These are phyloP conservation scores for Lichenothelia convexa DNA, from an alignment of 495 filamentous ascomycete species.

Conservation along the genomic window DNA sequence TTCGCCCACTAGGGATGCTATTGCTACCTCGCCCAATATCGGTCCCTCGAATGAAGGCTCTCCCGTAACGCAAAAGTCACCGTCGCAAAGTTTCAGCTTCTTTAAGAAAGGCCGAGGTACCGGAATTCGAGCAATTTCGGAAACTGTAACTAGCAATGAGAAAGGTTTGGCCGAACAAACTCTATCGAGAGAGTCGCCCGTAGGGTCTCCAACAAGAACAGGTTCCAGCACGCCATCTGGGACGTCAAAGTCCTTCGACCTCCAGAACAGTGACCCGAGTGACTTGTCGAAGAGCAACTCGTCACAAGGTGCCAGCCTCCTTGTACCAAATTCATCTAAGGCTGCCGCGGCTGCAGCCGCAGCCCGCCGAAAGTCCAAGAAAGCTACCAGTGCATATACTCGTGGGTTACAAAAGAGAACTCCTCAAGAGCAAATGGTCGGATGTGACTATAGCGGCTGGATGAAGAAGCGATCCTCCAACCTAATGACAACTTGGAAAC, in stretches of 20 bases:
- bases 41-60: slow-evolving; percentile 23
- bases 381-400: slow-evolving; percentile 84
- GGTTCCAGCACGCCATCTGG: slow-evolving; percentile 76
- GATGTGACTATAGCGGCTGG: slow-evolving; percentile 91
- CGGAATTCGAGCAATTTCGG: slow-evolving; percentile 64
- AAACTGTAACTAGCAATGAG: slow-evolving; percentile 49
- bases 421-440: slow-evolving; percentile 67
- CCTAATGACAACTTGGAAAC: slow-evolving; percentile 93
- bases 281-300: slow-evolving; percentile 24
- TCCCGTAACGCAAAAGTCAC: slow-evolving; percentile 30
- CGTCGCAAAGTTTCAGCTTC: slow-evolving; percentile 20
- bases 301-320: not conserved
- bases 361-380: slow-evolving; percentile 50
- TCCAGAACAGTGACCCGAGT: slow-evolving; percentile 45
- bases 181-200: slow-evolving; percentile 43
- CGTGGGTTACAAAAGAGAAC: slow-evolving; percentile 68
- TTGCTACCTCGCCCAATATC: slow-evolving; percentile 31
- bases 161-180: slow-evolving; percentile 37
- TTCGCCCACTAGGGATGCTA: slow-evolving; percentile 25
- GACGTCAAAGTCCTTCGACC: slow-evolving; percentile 58
- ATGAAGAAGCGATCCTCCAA: slow-evolving; percentile 98
- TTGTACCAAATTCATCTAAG: slow-evolving; percentile 7
- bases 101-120: slow-evolving; percentile 24
- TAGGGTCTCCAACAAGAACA: slow-evolving; percentile 52
- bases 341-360: slow-evolving; percentile 12